A percentile compares a stretch with the other conserved stretches of the same genome.
Evolutionary conservation across 495 filamentous ascomycete genomes (phyloP).

Genomic region (Monascus purpureus): DNA sequence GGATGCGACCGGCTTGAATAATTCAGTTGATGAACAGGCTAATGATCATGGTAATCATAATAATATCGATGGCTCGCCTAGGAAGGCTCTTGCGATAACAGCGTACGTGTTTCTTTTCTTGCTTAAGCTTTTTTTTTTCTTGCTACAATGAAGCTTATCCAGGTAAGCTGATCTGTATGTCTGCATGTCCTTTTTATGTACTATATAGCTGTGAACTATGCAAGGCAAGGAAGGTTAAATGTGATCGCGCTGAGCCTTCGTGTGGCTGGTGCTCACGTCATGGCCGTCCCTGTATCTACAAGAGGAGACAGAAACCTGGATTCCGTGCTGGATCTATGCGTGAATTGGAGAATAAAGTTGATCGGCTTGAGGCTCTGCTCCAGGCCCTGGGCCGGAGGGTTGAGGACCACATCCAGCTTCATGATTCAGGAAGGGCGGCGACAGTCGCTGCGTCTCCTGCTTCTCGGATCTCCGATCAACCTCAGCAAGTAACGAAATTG

Average conservation of each 20-base stretch:
- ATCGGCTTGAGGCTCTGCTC: neutral
- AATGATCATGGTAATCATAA: too few species aligned
- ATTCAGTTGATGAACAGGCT: too few species aligned
- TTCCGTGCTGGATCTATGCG: slow-evolving; percentile 60
- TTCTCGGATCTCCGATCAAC: neutral
- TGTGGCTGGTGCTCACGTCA: slow-evolving; percentile 68
- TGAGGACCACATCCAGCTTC: neutral
- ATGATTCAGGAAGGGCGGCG: slow-evolving; percentile 3
- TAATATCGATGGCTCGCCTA: too few species aligned
- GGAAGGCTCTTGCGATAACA: too few species aligned
- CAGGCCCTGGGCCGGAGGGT: slow-evolving; percentile 1
- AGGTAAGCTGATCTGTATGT: too few species aligned
- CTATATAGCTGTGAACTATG: slow-evolving; percentile 48
- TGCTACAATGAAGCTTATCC: too few species aligned
- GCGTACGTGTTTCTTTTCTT: too few species aligned
- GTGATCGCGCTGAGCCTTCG: slow-evolving; percentile 36
- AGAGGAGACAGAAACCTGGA: slow-evolving; percentile 57
- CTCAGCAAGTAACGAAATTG: neutral
- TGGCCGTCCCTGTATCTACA: slow-evolving; percentile 51
- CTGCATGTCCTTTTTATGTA: too few species aligned
- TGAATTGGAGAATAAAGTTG: slow-evolving; percentile 55
- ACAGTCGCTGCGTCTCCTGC: neutral
- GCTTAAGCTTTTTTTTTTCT: too few species aligned
- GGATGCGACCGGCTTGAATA: too few species aligned
- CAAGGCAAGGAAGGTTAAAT: slow-evolving; percentile 59